Base-by-base conservation (phyloP, 805 yeast genomes). In the Metschnikowia proteae region DNA sequence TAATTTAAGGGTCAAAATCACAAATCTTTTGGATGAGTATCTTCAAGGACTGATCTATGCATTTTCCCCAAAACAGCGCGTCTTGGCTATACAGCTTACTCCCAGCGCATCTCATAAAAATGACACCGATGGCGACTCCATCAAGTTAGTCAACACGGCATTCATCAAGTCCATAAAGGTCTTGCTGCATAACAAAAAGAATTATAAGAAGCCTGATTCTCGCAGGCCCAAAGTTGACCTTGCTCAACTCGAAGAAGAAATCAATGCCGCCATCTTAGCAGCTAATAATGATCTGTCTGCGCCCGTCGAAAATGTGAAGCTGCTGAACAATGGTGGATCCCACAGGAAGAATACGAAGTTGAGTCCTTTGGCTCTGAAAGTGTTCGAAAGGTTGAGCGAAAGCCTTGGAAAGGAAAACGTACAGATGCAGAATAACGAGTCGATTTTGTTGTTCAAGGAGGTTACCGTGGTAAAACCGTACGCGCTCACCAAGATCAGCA, bases 21-120 rank as follows among this genome's bases (percentile, higher is more conserved):
- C 79, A 9, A 86, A 87, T 44, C 67, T 77, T 5, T 67, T 81
- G 40, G 88, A 84, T 58, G 73, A 75, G 27, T 70, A 71, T 6
- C 71, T 81, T 45, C 71, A 73, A n/a, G 96, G 94, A 1, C 68
- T 75, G 30, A 75, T 87, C 34, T 83, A 81, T 61, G 76, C 89
- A 7, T 83, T 78, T 61, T 78, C 80, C 49, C 70, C 82, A 5
- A 74, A 72, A 46, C 48, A 68, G 62, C 73, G 75, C 36, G 62
- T 80, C n/a, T 52, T 79, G 25, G 63, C 78, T 1, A 58, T 74
- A 25, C 49, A 7, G 37, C 47, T 17, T 29, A 32, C 11, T 35
- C 29, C 32, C 13, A 31, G 17, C 33, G 17, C 41, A 38, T 28
- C 41, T 38, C 41, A 27, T 32, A 38, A 5, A 28, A 28, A 27